These are phyloP conservation scores for Lepiota brunneoincarnata DNA, from an alignment of 768 basidiomycete species.

Conservation along the genomic window DNA sequence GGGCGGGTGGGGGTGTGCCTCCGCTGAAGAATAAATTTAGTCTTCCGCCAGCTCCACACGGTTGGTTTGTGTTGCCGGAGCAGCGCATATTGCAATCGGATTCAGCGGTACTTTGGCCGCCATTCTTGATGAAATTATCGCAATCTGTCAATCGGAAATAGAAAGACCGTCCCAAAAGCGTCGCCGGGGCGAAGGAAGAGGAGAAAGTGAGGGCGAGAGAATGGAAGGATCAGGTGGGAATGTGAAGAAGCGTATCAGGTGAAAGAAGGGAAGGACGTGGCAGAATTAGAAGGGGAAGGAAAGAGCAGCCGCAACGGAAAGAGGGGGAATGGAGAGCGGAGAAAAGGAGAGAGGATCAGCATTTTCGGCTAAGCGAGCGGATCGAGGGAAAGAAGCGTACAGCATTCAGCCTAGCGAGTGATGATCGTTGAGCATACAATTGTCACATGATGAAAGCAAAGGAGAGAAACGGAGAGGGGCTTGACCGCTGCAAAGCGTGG, in stretches of 20 bases:
- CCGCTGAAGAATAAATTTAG: conserved; percentile 70
- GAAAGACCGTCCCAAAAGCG: neutral
- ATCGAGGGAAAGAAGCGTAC: conserved; percentile 19
- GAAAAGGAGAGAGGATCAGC: conserved; percentile 1
- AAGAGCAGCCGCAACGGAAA: neutral
- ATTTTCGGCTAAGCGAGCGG: conserved; percentile 1
- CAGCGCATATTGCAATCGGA: conserved; percentile 64
- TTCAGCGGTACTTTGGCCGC: conserved; percentile 38
- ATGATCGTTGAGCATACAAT: neutral
- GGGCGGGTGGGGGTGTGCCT: conserved; percentile 49
- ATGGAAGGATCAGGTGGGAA: neutral
- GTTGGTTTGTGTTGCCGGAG: conserved; percentile 52
- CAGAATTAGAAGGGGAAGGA: neutral
- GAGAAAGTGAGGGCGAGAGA: neutral
- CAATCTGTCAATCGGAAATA: conserved; percentile 46
- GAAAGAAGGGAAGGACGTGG: neutral
- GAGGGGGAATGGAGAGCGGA: neutral
- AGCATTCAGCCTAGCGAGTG: conserved; percentile 26
- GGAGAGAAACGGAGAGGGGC: conserved; percentile 9
- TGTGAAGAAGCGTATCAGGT: conserved; percentile 9
- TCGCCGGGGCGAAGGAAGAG: neutral
- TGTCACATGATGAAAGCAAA: neutral
- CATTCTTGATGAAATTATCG: conserved; percentile 49
- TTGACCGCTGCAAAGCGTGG: conserved; percentile 16
- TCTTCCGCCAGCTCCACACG: conserved; percentile 57